Base-by-base conservation (phyloP, 306 rosid species). In the Begonia masoniana region DNA sequence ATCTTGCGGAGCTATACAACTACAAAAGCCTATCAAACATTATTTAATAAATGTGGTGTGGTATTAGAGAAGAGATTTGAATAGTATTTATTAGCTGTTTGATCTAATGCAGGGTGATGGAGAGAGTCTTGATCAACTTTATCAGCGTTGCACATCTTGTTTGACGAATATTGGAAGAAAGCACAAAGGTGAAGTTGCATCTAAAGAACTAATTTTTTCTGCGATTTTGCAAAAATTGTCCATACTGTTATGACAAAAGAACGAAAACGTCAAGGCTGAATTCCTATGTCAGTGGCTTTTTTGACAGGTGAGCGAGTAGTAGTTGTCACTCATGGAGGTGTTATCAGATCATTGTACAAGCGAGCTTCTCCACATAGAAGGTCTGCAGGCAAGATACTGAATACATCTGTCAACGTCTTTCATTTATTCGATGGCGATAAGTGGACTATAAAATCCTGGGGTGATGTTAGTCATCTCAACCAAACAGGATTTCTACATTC, bases 121-220 rank as follows among this genome's bases (percentile, higher is more conserved):
- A 55, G 99, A 91, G 76, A 85, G 96, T 67, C 75, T 68, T 60
- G 86, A 66, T 65, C 92, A 78, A 63, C 88, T 91, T 68, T 76
- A 59, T 61, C 70, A 75, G 41, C 96, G 96, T 55, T 57, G 92
- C 71, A 76, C 87, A 49, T 77, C 92, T 62, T 67, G 86, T 51
- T 55, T 86, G 76, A 68, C 60, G 59, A 68, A 69, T 63, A 83
- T 83, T 60, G 88, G 79, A 58, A 63, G 52, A 31, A 91, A 80
- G 72, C 94, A 83, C 77, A 71, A 60, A 77, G 97, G 99, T 91
- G 55, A 35, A 55, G 48, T 13, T 26, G 58, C 57, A 9, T 31
- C 50, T 23, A 41, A 8, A 50, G 26, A 50, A 49, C 35, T n/a
- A 47, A 58, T 9, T 15, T 57, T 19, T 24, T 58, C 16, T 12